Percentiles rank a stretch among this genome's conserved stretches.
Conservation (phyloP, 2,329 filamentous ascomycete species). For the Xylaria sp. region DNA sequence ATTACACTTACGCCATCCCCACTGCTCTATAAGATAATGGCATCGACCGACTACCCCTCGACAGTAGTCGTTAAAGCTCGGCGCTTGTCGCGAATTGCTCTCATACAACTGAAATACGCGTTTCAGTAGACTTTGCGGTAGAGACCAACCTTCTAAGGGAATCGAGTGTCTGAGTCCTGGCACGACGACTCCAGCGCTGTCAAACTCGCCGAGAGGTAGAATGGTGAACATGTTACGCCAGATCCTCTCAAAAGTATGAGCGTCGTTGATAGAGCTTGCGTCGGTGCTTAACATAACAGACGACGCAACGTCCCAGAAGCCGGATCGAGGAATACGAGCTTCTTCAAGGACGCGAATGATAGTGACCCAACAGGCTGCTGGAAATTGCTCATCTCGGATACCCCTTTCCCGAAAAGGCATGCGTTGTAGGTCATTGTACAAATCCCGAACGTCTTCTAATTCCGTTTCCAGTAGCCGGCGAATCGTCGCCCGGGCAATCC, state of each 20-base stretch:
- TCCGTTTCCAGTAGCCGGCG: slow-evolving; percentile 47
- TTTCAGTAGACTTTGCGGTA: slow-evolving; percentile 60
- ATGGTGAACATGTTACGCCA: slow-evolving; percentile 65
- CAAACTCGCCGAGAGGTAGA: slow-evolving; percentile 63
- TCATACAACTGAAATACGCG: slow-evolving; percentile 62
- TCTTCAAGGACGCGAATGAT: slow-evolving; percentile 57
- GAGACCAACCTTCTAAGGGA: slow-evolving; percentile 60
- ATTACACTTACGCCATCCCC: slow-evolving; percentile 65
- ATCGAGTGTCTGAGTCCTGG: slow-evolving; percentile 41
- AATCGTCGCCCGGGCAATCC: slow-evolving; percentile 43
- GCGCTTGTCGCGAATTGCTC: slow-evolving; percentile 55
- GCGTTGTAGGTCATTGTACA: slow-evolving; percentile 54
- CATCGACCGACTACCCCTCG: slow-evolving; percentile 62
- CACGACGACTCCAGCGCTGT: slow-evolving; percentile 54
- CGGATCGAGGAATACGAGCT: slow-evolving; percentile 52
- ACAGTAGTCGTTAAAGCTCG: slow-evolving; percentile 69
- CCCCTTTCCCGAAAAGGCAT: slow-evolving; percentile 52
- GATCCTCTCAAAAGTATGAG: slow-evolving; percentile 53
- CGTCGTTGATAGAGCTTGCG: slow-evolving; percentile 44
- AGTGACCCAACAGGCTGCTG: slow-evolving; percentile 60
- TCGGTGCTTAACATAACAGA: slow-evolving; percentile 43
- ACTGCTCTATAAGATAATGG: slow-evolving; percentile 64
- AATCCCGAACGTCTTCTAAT: slow-evolving; percentile 45
- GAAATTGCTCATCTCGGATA: slow-evolving; percentile 49
- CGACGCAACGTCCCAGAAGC: slow-evolving; percentile 65